Evolutionary conservation across 2,329 filamentous ascomycete species (phyloP).

Genomic region (Bimuria novae-zelandiae): DNA sequence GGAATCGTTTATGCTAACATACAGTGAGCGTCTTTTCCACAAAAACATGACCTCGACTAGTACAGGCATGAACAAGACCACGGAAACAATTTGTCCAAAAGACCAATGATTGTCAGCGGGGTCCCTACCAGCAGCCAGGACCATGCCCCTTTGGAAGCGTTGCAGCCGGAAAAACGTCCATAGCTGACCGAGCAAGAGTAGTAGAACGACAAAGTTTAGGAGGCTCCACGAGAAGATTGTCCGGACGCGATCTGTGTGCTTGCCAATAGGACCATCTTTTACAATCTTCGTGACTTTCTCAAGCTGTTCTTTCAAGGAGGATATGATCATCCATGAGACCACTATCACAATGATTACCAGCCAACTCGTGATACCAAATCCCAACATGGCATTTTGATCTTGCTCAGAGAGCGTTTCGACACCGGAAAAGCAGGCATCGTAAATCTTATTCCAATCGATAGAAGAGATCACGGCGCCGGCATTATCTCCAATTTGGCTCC

Average conservation of each 20-base stretch:
- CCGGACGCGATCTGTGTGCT: too few species aligned
- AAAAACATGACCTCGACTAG: slow-evolving; percentile 12
- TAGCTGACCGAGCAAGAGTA: slow-evolving; percentile 15
- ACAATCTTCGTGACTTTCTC: neutral
- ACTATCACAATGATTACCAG: slow-evolving; percentile 13
- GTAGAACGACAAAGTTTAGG: slow-evolving; percentile 4
- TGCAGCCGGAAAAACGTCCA: slow-evolving; percentile 27
- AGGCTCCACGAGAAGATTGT: slow-evolving; percentile 1
- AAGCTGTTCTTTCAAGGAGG: neutral
- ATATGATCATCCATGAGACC: slow-evolving; percentile 10
- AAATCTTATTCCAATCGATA: slow-evolving; percentile 14
- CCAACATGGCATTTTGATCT: slow-evolving; percentile 4
- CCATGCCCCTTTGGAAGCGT: slow-evolving; percentile 21
- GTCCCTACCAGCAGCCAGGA: slow-evolving; percentile 12
- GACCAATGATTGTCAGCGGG: slow-evolving; percentile 23
- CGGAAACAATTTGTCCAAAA: slow-evolving; percentile 27
- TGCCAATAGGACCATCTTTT: neutral
- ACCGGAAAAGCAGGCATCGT: slow-evolving; percentile 8
- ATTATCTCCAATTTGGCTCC: slow-evolving; percentile 11
- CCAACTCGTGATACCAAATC: slow-evolving; percentile 13
- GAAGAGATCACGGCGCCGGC: slow-evolving; percentile 10
- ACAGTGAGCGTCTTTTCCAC: neutral
- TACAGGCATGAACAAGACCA: slow-evolving; percentile 26
- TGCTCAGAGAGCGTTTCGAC: neutral
- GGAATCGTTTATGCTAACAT: too few species aligned